Evolutionary conservation across 2,329 filamentous ascomycete genomes (phyloP).

Genomic region (Balansia obtecta): DNA sequence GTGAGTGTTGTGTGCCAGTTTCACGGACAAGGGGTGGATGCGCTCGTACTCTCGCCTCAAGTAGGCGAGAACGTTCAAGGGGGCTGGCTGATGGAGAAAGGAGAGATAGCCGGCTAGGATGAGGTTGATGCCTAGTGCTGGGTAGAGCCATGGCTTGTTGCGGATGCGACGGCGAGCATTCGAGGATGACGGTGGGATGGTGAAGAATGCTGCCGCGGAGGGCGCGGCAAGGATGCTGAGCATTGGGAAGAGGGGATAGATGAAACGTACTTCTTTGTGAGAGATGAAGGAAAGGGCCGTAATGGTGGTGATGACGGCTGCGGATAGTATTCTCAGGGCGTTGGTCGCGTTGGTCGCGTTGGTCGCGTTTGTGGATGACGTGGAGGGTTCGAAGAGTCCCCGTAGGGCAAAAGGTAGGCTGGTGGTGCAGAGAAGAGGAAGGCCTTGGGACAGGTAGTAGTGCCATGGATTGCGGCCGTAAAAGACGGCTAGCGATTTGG

Average conservation of each 20-base stretch:
- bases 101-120: constrained; percentile 62
- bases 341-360: constrained; percentile 22
- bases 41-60: constrained; percentile 62
- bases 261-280: constrained; percentile 96
- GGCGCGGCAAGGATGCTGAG: constrained; percentile 70
- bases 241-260: constrained; percentile 82
- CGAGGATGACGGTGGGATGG: constrained; percentile 15
- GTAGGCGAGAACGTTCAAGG: constrained; percentile 60
- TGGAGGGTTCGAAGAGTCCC: constrained; percentile 44
- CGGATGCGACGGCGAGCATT: constrained; percentile 24
- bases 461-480: constrained; percentile 86
- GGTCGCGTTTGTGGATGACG: constrained; percentile 21
- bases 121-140: constrained; percentile 53
- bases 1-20: constrained; percentile 11
- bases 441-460: constrained; percentile 84
- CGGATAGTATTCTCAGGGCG: constrained; percentile 33
- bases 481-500: constrained; percentile 77
- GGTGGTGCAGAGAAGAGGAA: constrained; percentile 77
- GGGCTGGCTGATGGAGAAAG: constrained; percentile 67
- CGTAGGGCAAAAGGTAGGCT: constrained; percentile 62
- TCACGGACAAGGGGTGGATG: constrained; percentile 29
- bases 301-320: constrained; percentile 47
- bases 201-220: constrained; percentile 53
- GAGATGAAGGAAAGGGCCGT: constrained; percentile 61
- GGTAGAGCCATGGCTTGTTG: constrained; percentile 43